Conservation (phyloP, 805 yeast genomes). For the Yamadazyma tumulicola region DNA sequence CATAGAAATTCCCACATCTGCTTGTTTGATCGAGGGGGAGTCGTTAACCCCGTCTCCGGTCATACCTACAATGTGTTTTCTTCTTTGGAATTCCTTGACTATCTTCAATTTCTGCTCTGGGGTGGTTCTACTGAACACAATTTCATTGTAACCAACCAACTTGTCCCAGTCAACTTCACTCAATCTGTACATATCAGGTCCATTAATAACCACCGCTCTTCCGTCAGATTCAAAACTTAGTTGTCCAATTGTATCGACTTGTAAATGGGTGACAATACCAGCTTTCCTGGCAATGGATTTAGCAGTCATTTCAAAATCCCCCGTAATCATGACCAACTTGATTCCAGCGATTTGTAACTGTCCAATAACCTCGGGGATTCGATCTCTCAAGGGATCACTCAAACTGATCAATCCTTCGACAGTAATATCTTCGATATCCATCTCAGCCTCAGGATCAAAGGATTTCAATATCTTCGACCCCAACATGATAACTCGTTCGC, state of each 20-base stretch:
- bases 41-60: conserved; percentile 35
- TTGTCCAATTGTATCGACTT: conserved; percentile 16
- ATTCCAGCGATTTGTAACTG: conserved; percentile 38
- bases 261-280: conserved; percentile 28
- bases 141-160: conserved; percentile 33
- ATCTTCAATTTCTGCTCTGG: conserved; percentile 53
- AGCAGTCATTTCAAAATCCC: conserved; percentile 52
- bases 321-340: conserved; percentile 44
- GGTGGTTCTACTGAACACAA: conserved; percentile 38
- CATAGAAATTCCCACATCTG: conserved; percentile 31
- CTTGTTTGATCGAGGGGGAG: conserved; percentile 32
- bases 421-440: conserved; percentile 7
- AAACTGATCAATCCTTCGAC: conserved; percentile 40
- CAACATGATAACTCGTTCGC: conserved; percentile 32
- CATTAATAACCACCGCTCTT: conserved; percentile 27
- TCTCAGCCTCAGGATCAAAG: conserved; percentile 10
- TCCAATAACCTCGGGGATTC: conserved; percentile 28
- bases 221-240: conserved; percentile 1
- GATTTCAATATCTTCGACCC: conserved; percentile 22
- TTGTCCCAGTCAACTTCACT: conserved; percentile 42
- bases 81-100: conserved; percentile 42
- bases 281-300: conserved; percentile 45
- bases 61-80: conserved; percentile 29
- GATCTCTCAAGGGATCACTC: conserved; percentile 42
- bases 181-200: conserved; percentile 25